Conservation (phyloP, 2,329 filamentous ascomycete genomes). For the Ceratocystis ficicola region DNA sequence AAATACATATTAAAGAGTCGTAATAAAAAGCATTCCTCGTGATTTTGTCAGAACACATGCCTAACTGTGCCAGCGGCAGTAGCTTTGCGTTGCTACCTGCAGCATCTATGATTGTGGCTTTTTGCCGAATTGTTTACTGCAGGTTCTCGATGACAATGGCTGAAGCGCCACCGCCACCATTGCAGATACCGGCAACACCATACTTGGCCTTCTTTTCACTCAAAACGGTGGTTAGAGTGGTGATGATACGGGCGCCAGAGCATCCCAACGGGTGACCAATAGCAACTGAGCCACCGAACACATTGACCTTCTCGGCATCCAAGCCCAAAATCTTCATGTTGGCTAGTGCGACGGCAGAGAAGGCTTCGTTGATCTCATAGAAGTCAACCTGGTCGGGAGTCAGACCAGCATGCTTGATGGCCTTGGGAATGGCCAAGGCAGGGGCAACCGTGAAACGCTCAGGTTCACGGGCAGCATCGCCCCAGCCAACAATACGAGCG, state of each 20-base stretch:
- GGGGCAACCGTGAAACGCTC: constrained; percentile 94
- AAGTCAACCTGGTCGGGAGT: constrained; percentile 68
- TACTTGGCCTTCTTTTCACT: constrained; percentile 87
- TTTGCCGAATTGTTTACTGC: constrained; percentile 34
- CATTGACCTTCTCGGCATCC: constrained; percentile 75
- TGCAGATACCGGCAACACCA: constrained; percentile 91
- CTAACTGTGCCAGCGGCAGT: not conserved
- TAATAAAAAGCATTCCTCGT: constrained; percentile 12
- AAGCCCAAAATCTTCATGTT: constrained; percentile 87
- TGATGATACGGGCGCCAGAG: constrained; percentile 85
- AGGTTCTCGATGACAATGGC: constrained; percentile 78
- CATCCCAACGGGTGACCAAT: constrained; percentile 90
- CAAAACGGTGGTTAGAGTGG: constrained; percentile 78
- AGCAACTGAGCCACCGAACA: constrained; percentile 89
- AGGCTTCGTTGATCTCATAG: constrained; percentile 99
- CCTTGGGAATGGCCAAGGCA: constrained; percentile 89
- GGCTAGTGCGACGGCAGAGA: constrained; percentile 88
- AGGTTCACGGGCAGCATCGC: constrained; percentile 79
- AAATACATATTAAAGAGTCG: constrained; percentile 14
- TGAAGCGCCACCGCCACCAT: constrained; percentile 90
- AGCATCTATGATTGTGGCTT: not conserved
- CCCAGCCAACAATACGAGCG: constrained; percentile 96
- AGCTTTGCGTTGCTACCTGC: not conserved
- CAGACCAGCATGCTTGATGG: constrained; percentile 84
- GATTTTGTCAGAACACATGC: constrained; percentile 6